Evolutionary conservation across 768 basidiomycete genomes (phyloP).

Genomic region (Sporobolomyces pararoseus): DNA sequence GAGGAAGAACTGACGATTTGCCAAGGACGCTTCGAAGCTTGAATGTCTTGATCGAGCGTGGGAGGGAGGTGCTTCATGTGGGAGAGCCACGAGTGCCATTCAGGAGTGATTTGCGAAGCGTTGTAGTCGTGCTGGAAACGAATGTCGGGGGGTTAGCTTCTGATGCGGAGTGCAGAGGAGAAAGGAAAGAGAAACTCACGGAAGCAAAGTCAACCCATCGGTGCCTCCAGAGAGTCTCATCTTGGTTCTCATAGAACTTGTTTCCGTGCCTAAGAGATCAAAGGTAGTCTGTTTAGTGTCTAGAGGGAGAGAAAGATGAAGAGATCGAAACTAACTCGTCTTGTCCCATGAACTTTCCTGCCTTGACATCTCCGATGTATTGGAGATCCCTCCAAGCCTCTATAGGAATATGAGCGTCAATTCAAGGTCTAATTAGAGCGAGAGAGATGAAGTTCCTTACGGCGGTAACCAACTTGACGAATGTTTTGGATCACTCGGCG

Average conservation of each 20-base stretch:
- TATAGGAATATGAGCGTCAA: background rate
- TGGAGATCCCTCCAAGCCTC: slow-evolving; percentile 55
- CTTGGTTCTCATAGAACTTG: slow-evolving; percentile 79
- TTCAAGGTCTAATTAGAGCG: too few relatives aligned
- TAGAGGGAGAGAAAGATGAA: background rate
- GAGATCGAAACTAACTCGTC: slow-evolving; percentile 68
- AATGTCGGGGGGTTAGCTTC: background rate
- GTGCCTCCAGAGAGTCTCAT: slow-evolving; percentile 66
- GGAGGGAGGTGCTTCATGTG: slow-evolving; percentile 86
- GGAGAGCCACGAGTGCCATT: slow-evolving; percentile 94
- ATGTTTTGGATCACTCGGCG: slow-evolving; percentile 32
- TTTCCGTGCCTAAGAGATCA: slow-evolving; percentile 70
- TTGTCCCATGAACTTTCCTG: slow-evolving; percentile 66
- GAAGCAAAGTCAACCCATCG: slow-evolving; percentile 94
- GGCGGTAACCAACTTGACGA: slow-evolving; percentile 30
- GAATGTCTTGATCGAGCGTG: slow-evolving; percentile 61
- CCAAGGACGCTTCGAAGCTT: slow-evolving; percentile 64
- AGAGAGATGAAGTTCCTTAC: slow-evolving; percentile 10
- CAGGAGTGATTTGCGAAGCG: slow-evolving; percentile 87
- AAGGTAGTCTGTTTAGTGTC: slow-evolving; percentile 3
- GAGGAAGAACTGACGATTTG: slow-evolving; percentile 59
- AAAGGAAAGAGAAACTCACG: slow-evolving; percentile 52
- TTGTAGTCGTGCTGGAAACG: slow-evolving; percentile 62
- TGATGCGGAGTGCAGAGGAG: background rate
- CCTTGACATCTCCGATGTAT: slow-evolving; percentile 91